Evolutionary conservation across 768 basidiomycete species (phyloP), one percentile per base, ranked within the genome.

Genomic region (Candolleomyces eurysporus): DNA sequence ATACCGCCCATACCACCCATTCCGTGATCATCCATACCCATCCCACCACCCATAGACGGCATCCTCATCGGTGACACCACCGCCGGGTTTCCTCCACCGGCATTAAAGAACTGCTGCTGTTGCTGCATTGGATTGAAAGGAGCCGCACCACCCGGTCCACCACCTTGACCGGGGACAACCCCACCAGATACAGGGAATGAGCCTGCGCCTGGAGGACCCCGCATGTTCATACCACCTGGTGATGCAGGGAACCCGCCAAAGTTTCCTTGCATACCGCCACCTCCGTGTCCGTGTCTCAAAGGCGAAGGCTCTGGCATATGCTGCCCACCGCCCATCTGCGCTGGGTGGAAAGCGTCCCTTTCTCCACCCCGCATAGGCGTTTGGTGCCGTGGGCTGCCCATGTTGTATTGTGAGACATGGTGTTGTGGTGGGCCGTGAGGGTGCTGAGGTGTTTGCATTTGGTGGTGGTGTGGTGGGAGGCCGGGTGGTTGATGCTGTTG

Each of bases 31-130:
- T 65, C 63, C 62, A 68, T 64, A 48, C 58, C 66, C 67, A 21
- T 17, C 19, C 71, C 69, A 13, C 61, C 61, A 40, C 64, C 64
- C 61, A 71, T 71, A 48, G 61, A 43, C 5, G 71, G 71, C 72
- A 78, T 76, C 30, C 76, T 61, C 69, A 78, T 75, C 9, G 78
- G 76, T 30, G 73, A 72, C 5, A 52, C 61, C 17, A 65, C 67
- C 42, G 73, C 69, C 17, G 65, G 70, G 13, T 46, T 46, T 17
- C 19, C 17, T 11, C 68, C 71, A 22, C 45, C 60, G 6, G 36
- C 36, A 26, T 26, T 26, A 57, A 10, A 55, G 46, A 48, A 57
- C 4, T 57, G 53, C 3, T 32, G 68, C 8, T 67, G 36, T 6
- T 36, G 36, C 11, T 22, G 32, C 57, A 71, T 68, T 0, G 73